Base-by-base conservation (phyloP, 2,329 filamentous ascomycete species). In the Laburnicola sp. region DNA sequence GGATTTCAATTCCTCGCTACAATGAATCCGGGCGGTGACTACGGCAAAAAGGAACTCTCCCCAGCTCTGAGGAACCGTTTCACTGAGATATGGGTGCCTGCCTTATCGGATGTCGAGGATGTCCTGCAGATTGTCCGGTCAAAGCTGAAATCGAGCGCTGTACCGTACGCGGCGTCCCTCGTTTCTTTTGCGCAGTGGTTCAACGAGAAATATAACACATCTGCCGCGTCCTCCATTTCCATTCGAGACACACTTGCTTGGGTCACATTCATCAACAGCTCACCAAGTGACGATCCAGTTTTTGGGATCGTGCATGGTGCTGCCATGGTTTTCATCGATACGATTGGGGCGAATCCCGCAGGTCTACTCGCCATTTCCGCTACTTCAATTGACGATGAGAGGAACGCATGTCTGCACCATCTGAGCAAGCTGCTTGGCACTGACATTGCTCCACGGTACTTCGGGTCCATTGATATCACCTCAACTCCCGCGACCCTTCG, bases 21-120 rank as follows among this genome's bases (percentile, higher is more conserved):
- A 0, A 99, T 99, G 94, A 99, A 99, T 61, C 94, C 94, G 6
- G 95, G 95, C 44, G 94, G 95, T 39, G 94, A 99, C 68, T 99
- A 97, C 70, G 94, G 94, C 58, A 99, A 99, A 76, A 91, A 93
- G 62, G 94, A 99, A 71, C 81, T 99, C 9, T 99, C 94, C 1
- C 94, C 94, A 2, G 95, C 94, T 10, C 77, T 99, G 53, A 84
- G 94, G 39, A 99, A 99, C 70, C 89, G 94, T 53, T 96, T 99
- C 70, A 99, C 94, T 0, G 94, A 99, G 73, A 97, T 99, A 6
- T 99, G 94, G 94, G 94, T 97, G 0, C 91, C 94, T 1, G 83
- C 92, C 1, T 77, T 97, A 51, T 91, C 91, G 1, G 89, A 93
- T 53, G 82, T 85, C 45, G 86, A 91, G 27, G 95, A 99, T 68